Evolutionary conservation across 2,329 filamentous ascomycete genomes (phyloP).

Genomic region (Ramichloridium luteum): DNA sequence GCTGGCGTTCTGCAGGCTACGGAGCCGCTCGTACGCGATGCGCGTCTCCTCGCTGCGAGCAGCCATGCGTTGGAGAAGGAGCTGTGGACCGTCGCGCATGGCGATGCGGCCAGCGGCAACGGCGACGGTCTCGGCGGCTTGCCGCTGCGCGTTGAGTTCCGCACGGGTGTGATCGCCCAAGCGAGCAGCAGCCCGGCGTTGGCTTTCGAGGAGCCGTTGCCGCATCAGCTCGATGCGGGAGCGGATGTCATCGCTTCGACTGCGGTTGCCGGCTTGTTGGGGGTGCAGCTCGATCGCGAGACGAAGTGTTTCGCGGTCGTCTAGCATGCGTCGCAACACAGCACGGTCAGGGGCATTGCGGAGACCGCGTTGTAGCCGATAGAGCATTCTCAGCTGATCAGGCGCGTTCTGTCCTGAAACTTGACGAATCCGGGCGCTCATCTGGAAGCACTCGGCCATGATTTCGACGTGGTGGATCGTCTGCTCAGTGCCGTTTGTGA

Average conservation of each 20-base stretch:
- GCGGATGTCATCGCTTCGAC: neutral
- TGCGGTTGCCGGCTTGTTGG: conserved; percentile 3
- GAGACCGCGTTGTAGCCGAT: conserved; percentile 18
- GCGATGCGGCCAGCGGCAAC: conserved; percentile 20
- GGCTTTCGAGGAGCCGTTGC: conserved; percentile 5
- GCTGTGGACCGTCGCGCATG: conserved; percentile 15
- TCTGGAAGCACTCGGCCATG: conserved; percentile 22
- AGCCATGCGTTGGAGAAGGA: conserved; percentile 16
- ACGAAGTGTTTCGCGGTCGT: conserved; percentile 9
- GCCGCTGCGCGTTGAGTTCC: conserved; percentile 19
- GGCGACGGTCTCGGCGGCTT: conserved; percentile 15
- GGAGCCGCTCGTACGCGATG: conserved; percentile 17
- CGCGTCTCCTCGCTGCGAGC: conserved; percentile 17
- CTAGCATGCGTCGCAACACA: conserved; percentile 16
- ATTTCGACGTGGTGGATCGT: conserved; percentile 17
- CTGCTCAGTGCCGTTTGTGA: conserved; percentile 5
- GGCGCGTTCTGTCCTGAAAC: conserved; percentile 12
- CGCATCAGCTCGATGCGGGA: neutral
- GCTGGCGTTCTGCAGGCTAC: conserved; percentile 3
- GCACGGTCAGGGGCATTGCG: conserved; percentile 13
- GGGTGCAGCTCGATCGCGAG: conserved; percentile 12
- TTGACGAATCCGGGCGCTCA: conserved; percentile 16
- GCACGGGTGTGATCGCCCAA: conserved; percentile 19
- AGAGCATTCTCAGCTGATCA: conserved; percentile 18
- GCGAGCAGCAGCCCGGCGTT: conserved; percentile 14